phyloP scores from a whole-genome alignment of 1,284 basidiomycete genomes.

The Sanghuangporus sanghuang region DNA sequence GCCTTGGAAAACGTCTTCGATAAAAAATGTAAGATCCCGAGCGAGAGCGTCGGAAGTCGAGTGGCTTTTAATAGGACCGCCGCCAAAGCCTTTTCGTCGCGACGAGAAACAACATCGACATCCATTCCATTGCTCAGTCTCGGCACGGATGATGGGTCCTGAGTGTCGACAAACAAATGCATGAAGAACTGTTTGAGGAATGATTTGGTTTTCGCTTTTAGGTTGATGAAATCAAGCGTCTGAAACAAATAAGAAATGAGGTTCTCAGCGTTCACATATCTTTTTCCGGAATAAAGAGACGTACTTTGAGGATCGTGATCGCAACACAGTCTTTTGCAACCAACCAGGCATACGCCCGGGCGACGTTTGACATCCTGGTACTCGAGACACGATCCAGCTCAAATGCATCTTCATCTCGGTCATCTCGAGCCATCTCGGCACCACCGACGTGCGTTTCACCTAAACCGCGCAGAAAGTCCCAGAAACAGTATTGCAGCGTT shows the following conservation, averaged over 20 bases:
- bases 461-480: conserved; percentile 94
- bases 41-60: conserved; percentile 51
- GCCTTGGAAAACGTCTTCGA: conserved; percentile 40
- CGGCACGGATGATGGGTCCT: conserved; percentile 29
- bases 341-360: conserved; percentile 81
- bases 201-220: conserved; percentile 54
- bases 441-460: conserved; percentile 85
- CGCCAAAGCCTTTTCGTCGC: conserved; percentile 60
- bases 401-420: conserved; percentile 35
- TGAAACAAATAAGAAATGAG: conserved; percentile 27
- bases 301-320: conserved; percentile 79
- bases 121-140: conserved; percentile 53
- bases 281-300: conserved; percentile 10
- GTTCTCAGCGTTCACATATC: neutral
- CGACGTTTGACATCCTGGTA: conserved; percentile 57
- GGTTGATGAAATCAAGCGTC: conserved; percentile 80
- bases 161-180: conserved; percentile 55
- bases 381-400: conserved; percentile 54
- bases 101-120: conserved; percentile 33
- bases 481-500: conserved; percentile 93
- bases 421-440: conserved; percentile 67
- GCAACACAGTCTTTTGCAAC: conserved; percentile 69
- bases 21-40: conserved; percentile 69
- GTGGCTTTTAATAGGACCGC: conserved; percentile 68
- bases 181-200: conserved; percentile 72